A percentile compares a stretch with the other conserved stretches of the same genome.
Evolutionary conservation across 768 basidiomycete genomes (phyloP).

Genomic region (Vararia minispora): DNA sequence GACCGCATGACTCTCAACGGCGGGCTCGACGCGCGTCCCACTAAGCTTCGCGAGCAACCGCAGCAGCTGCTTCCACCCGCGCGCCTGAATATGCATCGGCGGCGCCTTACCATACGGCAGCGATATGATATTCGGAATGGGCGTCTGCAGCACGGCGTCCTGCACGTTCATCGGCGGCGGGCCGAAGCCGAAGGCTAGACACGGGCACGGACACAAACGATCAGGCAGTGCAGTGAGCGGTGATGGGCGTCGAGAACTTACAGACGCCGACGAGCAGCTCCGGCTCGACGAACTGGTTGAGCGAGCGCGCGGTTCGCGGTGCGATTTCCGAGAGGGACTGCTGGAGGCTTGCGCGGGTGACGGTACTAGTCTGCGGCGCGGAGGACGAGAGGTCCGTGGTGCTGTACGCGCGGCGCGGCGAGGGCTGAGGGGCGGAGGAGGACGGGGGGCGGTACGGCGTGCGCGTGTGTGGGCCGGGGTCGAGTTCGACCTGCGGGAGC

Average conservation of each 20-base stretch:
- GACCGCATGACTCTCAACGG: conserved; percentile 51
- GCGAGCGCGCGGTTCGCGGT: conserved; percentile 1
- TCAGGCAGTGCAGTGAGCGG: conserved; percentile 1
- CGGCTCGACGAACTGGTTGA: conserved; percentile 35
- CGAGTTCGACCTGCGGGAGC: too few species aligned
- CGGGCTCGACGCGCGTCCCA: conserved; percentile 58
- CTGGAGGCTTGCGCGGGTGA: too few species aligned
- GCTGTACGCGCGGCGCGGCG: too few species aligned
- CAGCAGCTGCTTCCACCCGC: conserved; percentile 63
- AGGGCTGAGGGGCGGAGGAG: too few species aligned
- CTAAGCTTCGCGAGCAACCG: conserved; percentile 67
- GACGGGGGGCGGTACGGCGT: too few species aligned
- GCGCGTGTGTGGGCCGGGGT: too few species aligned
- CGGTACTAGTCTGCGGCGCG: too few species aligned
- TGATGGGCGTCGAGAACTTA: not conserved
- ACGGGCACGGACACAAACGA: conserved; percentile 2
- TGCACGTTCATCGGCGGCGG: conserved; percentile 41
- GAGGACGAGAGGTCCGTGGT: too few species aligned
- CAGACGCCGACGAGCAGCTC: conserved; percentile 39
- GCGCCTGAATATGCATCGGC: conserved; percentile 62
- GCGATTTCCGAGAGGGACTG: too few species aligned
- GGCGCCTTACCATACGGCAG: conserved; percentile 60
- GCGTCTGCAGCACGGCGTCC: conserved; percentile 34
- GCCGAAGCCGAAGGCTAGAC: conserved; percentile 56
- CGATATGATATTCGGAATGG: conserved; percentile 65